Evolutionary conservation across 108 stramenopile genomes (phyloP), one percentile per base, ranked within the genome.

Genomic region (Bacterosira constricta): DNA sequence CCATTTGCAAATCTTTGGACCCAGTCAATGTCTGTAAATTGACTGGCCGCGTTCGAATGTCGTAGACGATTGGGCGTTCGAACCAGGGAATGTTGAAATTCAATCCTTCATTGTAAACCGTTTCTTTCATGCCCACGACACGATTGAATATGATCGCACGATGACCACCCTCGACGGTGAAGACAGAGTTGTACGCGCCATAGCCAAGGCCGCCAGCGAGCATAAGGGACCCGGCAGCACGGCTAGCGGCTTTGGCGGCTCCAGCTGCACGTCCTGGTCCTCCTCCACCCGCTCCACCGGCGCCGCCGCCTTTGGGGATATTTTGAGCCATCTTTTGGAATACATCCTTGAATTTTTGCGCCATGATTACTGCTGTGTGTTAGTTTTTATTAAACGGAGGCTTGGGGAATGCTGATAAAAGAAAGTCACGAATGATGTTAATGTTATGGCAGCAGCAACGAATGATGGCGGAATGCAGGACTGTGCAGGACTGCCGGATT

Each of bases 41-140:
- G 57, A 93, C 91, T 15, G 98, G 98, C 51, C 97, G 83, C 4
- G 98, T 99, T 46, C 99, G 91, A 45, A 99, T 94, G 71, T 99
- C 98, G 67, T 87, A 99, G 37, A 97, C 78, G 32, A 94, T 81
- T 34, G 99, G 97, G 64, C 92, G 87, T 82, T 99, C 98, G 41
- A 99, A 96, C 98, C 98, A 98, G 1, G 99, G 99, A 51, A 99
- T 89, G 79, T 92, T 95, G 67, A 98, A 96, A 80, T 99, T 97
- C 79, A 97, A 87, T 61, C 99, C 99, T 83, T 99, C 99, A 3
- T 85, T 85, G 80, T 96, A 96, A 0, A 96, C 84, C 1, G 58
- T 59, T 1, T 86, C 80, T 76, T 97, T 96, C 83, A 99, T 93
- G 20, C 99, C 99, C 58, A 84, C 47, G 12, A 99, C n/a, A 30